phyloP scores from a whole-genome alignment of 2,329 filamentous ascomycete species.

The Plectosphaerella cucumerina region DNA sequence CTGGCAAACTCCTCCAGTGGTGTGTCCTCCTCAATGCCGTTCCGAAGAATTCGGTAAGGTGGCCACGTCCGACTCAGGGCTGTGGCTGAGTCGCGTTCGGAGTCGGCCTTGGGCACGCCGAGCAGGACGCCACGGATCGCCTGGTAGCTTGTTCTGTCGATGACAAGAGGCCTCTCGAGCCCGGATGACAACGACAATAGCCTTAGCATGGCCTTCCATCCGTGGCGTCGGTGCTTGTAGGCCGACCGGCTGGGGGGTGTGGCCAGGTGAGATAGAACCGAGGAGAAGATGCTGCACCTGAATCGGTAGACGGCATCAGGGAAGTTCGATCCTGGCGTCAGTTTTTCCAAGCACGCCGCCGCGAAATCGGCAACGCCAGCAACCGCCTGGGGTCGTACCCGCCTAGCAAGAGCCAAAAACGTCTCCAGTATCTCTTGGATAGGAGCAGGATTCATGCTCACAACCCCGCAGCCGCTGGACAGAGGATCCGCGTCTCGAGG shows the following conservation, averaged over 20 bases:
- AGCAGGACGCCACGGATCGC: constrained; percentile 51
- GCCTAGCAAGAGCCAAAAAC: constrained; percentile 8
- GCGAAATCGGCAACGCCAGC: constrained; percentile 22
- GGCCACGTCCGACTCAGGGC: constrained; percentile 54
- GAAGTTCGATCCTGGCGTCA: not conserved
- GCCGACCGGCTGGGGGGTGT: constrained; percentile 24
- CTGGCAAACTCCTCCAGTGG: constrained; percentile 49
- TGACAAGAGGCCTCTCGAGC: constrained; percentile 43
- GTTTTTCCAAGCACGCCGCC: constrained; percentile 20
- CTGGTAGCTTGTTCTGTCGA: constrained; percentile 47
- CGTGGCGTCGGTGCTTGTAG: constrained; percentile 35
- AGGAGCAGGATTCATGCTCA: too few species aligned
- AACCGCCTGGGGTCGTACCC: constrained; percentile 22
- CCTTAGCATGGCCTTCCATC: constrained; percentile 54
- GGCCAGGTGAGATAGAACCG: constrained; percentile 25
- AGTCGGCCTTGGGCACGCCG: constrained; percentile 46
- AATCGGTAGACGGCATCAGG: constrained; percentile 14
- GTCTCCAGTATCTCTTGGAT: not conserved
- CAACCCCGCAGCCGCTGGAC: too few species aligned
- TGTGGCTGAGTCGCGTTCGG: constrained; percentile 42
- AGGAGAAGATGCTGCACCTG: constrained; percentile 30
- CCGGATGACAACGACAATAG: constrained; percentile 48
- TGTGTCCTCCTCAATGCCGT: constrained; percentile 55
- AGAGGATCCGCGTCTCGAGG: not conserved
- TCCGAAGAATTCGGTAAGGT: constrained; percentile 52